Percentiles rank a stretch among this genome's conserved stretches.
Conservation (phyloP, 2,329 filamentous ascomycete genomes). For the Paraconiothyrium brasiliense region DNA sequence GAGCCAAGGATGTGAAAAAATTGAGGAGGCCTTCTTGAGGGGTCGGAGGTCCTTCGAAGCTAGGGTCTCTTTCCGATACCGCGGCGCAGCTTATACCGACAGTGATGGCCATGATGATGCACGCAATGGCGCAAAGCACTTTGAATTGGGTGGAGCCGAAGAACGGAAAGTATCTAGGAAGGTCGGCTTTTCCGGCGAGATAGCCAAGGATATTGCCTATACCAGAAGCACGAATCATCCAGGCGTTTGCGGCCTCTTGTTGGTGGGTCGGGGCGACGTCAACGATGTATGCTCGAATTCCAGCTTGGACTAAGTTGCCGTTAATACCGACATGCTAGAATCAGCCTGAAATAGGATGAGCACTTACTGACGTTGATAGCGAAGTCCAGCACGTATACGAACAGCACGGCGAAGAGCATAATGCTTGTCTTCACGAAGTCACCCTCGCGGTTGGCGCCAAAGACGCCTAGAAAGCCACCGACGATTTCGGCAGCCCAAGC, state of each 20-base stretch:
- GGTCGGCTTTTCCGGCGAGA: slow-evolving; percentile 82
- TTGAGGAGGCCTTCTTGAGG: slow-evolving; percentile 72
- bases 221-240: slow-evolving; percentile 87
- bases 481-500: slow-evolving; percentile 66
- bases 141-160: slow-evolving; percentile 92
- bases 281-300: slow-evolving; percentile 89
- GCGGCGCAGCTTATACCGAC: slow-evolving; percentile 73
- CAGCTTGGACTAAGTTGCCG: slow-evolving; percentile 77
- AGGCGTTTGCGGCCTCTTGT: slow-evolving; percentile 92
- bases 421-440: slow-evolving; percentile 70
- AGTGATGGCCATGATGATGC: slow-evolving; percentile 74
- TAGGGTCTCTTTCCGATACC: slow-evolving; percentile 83
- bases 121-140: slow-evolving; percentile 86
- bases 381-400: slow-evolving; percentile 92
- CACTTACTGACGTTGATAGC: slow-evolving; percentile 85
- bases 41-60: slow-evolving; percentile 71
- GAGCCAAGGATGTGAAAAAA: slow-evolving; percentile 83
- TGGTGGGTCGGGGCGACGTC: slow-evolving; percentile 93
- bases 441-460: slow-evolving; percentile 75
- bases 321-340: slow-evolving; percentile 6
- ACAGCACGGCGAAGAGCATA: slow-evolving; percentile 81
- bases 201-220: slow-evolving; percentile 92
- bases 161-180: slow-evolving; percentile 78
- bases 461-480: slow-evolving; percentile 71
- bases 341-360: neutral